phyloP scores from a whole-genome alignment of 345 rosid species.

The Citrus sp. region DNA sequence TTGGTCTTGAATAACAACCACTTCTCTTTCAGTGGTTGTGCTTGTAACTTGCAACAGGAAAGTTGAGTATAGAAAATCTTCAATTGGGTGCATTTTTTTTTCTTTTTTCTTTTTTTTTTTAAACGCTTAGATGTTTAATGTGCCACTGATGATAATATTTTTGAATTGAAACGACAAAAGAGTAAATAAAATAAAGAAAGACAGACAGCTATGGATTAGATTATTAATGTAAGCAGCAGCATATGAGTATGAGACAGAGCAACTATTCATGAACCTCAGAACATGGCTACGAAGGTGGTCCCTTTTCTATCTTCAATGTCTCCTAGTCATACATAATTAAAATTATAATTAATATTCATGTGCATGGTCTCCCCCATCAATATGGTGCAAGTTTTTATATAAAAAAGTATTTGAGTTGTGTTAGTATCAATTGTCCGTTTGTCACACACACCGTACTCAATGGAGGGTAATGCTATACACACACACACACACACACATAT shows the following conservation, averaged over 20 bases:
- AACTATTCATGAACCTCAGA: slow-evolving; percentile 22
- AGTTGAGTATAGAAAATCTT: neutral
- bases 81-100: neutral
- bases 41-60: too few relatives aligned
- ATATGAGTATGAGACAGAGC: neutral
- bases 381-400: neutral
- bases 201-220: neutral
- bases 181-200: neutral
- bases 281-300: slow-evolving; percentile 20
- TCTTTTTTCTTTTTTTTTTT: too few relatives aligned
- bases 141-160: neutral
- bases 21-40: neutral
- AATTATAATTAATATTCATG: neutral
- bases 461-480: too few relatives aligned
- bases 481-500: too few relatives aligned
- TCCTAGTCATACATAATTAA: neutral
- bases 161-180: neutral
- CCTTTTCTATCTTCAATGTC: slow-evolving; percentile 16
- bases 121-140: neutral
- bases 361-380: neutral
- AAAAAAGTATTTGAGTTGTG: too few relatives aligned
- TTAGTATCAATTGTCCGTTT: too few relatives aligned
- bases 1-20: neutral
- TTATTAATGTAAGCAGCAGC: neutral
- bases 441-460: too few relatives aligned